Evolutionary conservation across 331 rosid genomes (phyloP).

Genomic region (Cydonia oblonga): DNA sequence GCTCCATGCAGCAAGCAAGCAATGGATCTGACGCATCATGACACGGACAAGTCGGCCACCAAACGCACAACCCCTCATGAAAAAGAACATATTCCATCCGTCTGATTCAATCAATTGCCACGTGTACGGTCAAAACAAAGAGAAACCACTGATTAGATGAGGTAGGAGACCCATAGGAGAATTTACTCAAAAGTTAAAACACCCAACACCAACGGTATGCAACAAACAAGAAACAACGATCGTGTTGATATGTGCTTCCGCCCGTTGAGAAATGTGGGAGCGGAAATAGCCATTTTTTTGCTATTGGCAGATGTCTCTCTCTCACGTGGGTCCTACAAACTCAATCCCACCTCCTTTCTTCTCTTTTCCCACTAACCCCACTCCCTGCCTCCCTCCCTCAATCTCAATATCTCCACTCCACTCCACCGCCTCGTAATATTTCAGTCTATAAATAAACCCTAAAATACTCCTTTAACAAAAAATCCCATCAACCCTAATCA

Average conservation of each 20-base stretch:
- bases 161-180: no score
- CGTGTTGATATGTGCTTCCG: conserved; percentile 11
- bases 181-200: neutral
- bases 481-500: neutral
- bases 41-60: conserved; percentile 20
- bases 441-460: neutral
- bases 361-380: no score
- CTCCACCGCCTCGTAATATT: neutral
- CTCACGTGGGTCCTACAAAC: no score
- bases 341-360: no score
- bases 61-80: neutral
- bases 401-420: neutral
- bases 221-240: conserved; percentile 1
- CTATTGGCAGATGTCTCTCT: no score
- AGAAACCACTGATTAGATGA: neutral
- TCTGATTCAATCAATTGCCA: neutral
- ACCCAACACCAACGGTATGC: neutral
- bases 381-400: no score
- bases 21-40: neutral
- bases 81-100: neutral
- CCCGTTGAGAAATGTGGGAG: neutral
- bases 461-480: neutral
- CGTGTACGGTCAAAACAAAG: conserved; percentile 16
- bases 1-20: neutral
- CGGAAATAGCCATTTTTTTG: neutral